These are phyloP conservation scores for Cercospora sp. DNA, from an alignment of 2,329 filamentous ascomycete species.

Conservation along the genomic window DNA sequence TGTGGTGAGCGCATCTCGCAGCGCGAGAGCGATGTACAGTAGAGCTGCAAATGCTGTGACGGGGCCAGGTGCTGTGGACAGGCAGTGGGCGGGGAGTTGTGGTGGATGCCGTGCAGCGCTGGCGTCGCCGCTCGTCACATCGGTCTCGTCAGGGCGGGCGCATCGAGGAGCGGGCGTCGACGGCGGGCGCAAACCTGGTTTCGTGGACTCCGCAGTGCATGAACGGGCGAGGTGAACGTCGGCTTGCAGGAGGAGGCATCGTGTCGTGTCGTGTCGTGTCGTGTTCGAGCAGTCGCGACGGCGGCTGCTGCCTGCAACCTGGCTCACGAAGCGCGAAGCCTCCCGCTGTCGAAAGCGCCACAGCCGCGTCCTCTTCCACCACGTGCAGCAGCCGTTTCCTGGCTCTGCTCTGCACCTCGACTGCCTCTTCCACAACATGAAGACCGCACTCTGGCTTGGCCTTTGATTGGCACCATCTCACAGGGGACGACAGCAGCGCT, in stretches of 20 bases:
- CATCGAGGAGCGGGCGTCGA: neutral
- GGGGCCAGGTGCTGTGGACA: neutral
- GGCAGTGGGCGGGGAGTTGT: neutral
- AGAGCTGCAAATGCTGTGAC: neutral
- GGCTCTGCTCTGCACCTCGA: neutral
- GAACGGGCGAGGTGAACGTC: neutral
- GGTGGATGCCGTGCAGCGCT: neutral
- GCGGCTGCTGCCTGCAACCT: neutral
- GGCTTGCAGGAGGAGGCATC: neutral
- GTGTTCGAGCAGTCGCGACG: neutral
- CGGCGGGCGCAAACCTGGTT: neutral
- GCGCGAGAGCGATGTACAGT: neutral
- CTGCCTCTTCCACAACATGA: neutral
- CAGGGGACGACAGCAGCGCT: neutral
- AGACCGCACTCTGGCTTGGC: neutral
- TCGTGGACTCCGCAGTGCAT: neutral
- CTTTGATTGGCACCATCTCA: neutral
- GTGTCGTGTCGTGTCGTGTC: neutral
- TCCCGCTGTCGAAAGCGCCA: neutral
- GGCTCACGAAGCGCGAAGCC: neutral
- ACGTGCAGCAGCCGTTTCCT: neutral
- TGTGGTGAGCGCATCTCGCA: neutral
- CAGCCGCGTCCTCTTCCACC: neutral
- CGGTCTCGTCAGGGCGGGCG: neutral
- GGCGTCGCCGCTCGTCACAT: neutral